Evolutionary conservation across 2,329 filamentous ascomycete species (phyloP).

Genomic region (Exophiala aquamarina): DNA sequence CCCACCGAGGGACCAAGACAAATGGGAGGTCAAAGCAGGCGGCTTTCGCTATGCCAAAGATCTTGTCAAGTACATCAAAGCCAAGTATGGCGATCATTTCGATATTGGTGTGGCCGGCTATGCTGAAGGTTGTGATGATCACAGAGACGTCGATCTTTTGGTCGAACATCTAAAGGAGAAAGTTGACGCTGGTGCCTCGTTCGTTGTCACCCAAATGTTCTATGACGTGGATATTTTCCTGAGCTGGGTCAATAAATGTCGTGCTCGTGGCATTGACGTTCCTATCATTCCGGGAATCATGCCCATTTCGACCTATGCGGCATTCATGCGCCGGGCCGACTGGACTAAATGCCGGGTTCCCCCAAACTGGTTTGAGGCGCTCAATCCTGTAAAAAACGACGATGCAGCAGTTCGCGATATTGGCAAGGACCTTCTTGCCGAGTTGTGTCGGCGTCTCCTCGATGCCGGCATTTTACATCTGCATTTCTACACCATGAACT

Average conservation of each 20-base stretch:
- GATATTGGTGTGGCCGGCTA: conserved; percentile 98
- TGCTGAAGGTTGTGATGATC: conserved; percentile 92
- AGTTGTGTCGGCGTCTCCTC: conserved; percentile 86
- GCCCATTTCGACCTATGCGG: conserved; percentile 92
- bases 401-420: conserved; percentile 88
- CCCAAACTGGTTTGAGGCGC: conserved; percentile 71
- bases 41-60: conserved; percentile 92
- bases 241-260: conserved; percentile 82
- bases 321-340: conserved; percentile 83
- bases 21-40: conserved; percentile 84
- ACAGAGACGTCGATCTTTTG: conserved; percentile 78
- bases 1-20: conserved; percentile 88
- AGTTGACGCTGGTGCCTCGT: conserved; percentile 87
- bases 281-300: conserved; percentile 87
- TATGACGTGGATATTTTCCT: conserved; percentile 97
- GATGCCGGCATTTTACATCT: conserved; percentile 80
- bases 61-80: conserved; percentile 78
- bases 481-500: conserved; percentile 99
- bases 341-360: conserved; percentile 89
- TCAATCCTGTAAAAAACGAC: conserved; percentile 96
- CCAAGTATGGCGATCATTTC: conserved; percentile 83
- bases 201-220: conserved; percentile 99
- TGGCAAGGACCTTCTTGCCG: conserved; percentile 80
- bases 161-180: conserved; percentile 96
- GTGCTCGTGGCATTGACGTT: conserved; percentile 77